phyloP scores from a whole-genome alignment of 768 basidiomycete species.

The Epithele typhae region DNA sequence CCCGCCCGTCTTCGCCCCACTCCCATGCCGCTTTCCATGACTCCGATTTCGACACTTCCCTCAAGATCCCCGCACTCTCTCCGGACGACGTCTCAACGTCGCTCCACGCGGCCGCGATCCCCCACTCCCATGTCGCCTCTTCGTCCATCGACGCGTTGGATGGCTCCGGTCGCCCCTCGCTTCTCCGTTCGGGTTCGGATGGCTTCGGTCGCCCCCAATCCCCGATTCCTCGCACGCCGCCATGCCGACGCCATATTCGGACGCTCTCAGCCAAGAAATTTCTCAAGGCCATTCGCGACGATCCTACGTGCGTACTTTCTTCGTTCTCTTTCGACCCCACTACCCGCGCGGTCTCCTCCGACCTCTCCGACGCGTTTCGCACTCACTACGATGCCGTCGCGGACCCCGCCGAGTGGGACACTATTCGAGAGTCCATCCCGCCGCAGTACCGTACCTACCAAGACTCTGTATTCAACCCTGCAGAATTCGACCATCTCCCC shows the following conservation, averaged over 20 bases:
- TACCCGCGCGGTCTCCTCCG: neutral
- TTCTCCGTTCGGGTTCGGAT: neutral
- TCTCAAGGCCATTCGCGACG: conserved; percentile 5
- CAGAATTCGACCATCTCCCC: conserved; percentile 28
- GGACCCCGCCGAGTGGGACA: neutral
- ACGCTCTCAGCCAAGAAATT: too few species aligned
- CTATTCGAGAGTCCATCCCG: neutral
- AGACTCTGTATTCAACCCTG: conserved; percentile 22
- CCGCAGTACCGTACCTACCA: conserved; percentile 21
- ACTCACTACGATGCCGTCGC: neutral
- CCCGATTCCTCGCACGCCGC: too few species aligned
- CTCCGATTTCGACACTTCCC: too few species aligned
- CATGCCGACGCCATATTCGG: too few species aligned
- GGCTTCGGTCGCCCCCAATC: neutral
- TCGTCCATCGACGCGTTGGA: neutral
- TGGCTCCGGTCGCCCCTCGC: neutral
- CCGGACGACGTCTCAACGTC: too few species aligned
- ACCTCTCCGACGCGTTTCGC: neutral
- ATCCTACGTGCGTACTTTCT: conserved; percentile 18
- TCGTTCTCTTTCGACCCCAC: neutral
- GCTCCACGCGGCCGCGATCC: too few species aligned
- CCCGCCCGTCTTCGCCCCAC: neutral
- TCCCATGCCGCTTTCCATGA: too few species aligned
- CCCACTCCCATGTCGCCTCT: neutral
- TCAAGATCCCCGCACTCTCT: too few species aligned